Evolutionary conservation across 2,329 filamentous ascomycete genomes (phyloP).

Genomic region (Cladosporium sp.): DNA sequence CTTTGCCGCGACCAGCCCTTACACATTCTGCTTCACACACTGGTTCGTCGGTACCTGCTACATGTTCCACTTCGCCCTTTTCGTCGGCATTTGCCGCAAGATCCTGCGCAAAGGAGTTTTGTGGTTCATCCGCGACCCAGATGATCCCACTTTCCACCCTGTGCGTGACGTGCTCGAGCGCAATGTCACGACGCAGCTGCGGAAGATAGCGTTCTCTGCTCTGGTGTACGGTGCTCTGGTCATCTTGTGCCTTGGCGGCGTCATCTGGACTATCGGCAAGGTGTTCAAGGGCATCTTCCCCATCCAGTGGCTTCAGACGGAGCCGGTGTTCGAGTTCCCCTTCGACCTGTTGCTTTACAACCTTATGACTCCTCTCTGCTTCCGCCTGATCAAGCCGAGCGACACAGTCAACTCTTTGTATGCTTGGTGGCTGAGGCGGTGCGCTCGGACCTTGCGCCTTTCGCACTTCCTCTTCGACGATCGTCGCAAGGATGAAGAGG

Average conservation of each 20-base stretch:
- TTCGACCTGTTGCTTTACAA: constrained; percentile 95
- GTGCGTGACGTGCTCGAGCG: constrained; percentile 94
- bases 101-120: constrained; percentile 93
- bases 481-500: constrained; percentile 74
- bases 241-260: constrained; percentile 85
- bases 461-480: constrained; percentile 93
- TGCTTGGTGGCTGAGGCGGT: constrained; percentile 91
- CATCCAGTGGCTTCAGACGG: constrained; percentile 87
- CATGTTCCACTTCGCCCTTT: constrained; percentile 99
- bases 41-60: constrained; percentile 99
- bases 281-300: constrained; percentile 68
- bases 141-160: constrained; percentile 96
- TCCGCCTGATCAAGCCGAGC: constrained; percentile 78
- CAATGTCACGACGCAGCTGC: constrained; percentile 82
- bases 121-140: constrained; percentile 96
- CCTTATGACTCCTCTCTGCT: constrained; percentile 82
- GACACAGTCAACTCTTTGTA: constrained; percentile 81
- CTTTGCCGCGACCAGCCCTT: constrained; percentile 72
- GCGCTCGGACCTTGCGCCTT: constrained; percentile 70
- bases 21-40: constrained; percentile 91
- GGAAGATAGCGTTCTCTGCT: constrained; percentile 93
- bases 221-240: constrained; percentile 92
- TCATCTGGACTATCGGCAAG: constrained; percentile 82
- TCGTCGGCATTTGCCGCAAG: constrained; percentile 98
- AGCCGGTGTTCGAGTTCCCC: constrained; percentile 89